These are phyloP conservation scores for Geotrichum macrosporum DNA, from an alignment of 1,139 yeast genomes.

Conservation along the genomic window DNA sequence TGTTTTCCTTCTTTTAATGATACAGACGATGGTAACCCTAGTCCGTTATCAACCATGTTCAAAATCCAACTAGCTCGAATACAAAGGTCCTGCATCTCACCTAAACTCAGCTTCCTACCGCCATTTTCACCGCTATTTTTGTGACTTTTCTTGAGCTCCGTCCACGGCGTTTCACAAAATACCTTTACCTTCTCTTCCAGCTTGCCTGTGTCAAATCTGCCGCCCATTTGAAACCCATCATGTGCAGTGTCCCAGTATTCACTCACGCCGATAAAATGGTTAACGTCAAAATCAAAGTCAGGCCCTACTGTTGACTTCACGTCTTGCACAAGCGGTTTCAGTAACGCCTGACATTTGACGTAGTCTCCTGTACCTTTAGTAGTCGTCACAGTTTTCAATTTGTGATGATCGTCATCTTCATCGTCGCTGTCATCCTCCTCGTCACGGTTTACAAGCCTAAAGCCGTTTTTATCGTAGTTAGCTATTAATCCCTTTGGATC, in stretches of 20 bases:
- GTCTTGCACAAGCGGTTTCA: conserved; percentile 48
- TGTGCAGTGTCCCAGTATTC: conserved; percentile 76
- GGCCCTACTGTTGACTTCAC: conserved; percentile 46
- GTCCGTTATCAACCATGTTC: conserved; percentile 65
- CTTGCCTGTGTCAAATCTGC: conserved; percentile 38
- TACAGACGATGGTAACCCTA: conserved; percentile 61
- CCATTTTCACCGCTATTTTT: conserved; percentile 27
- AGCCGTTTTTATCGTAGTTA: conserved; percentile 17
- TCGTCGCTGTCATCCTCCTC: conserved; percentile 37
- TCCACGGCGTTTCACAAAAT: conserved; percentile 47
- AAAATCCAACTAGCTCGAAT: conserved; percentile 71
- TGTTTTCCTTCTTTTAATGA: background rate
- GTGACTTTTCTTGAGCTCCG: conserved; percentile 38
- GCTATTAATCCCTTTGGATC: conserved; percentile 38
- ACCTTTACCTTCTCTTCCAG: conserved; percentile 46
- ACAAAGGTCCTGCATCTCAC: conserved; percentile 51
- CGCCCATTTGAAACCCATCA: conserved; percentile 43
- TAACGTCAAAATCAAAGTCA: conserved; percentile 60
- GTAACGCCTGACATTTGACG: conserved; percentile 48
- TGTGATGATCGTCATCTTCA: conserved; percentile 16
- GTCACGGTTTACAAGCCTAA: background rate
- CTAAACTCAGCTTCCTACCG: conserved; percentile 39
- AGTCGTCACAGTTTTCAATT: conserved; percentile 31
- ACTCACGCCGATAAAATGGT: conserved; percentile 72
- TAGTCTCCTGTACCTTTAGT: conserved; percentile 64